Base-by-base conservation (phyloP, 2,329 filamentous ascomycete genomes). In the Aspergillus sp. region DNA sequence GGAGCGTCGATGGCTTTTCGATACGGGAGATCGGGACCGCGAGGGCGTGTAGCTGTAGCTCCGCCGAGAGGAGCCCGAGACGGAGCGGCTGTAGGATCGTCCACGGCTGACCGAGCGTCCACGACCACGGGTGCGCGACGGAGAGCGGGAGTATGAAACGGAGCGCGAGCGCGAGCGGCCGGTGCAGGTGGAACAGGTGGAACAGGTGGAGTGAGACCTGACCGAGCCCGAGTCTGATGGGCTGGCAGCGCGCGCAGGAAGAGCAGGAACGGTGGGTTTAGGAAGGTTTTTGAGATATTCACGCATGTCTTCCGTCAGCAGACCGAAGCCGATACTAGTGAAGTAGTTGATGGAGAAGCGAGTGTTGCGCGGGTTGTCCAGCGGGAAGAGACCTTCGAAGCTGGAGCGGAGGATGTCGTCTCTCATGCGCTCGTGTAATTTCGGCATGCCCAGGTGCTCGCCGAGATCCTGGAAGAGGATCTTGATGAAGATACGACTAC, bases 341-440 rank as follows among this genome's bases (percentile, higher is more conserved):
- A 99, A 98, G 83, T 97, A 99, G 78, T 99, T 99, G 87, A 99
- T 96, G 54, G 93, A 91, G 82, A 99, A 99, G 56, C 94, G 88
- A 45, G 93, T 92, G 77, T 97, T 95, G 72, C 91, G 88, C 24
- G 92, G 87, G 70, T 92, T 91, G 74, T 98, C 93, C 61, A 82
- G 89, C 0, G 95, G 95, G 82, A 99, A 98, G 49, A 99, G 80
- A 31, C 94, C 94, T 45, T 89, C 86, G 60, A 97, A 86, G 73
- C 86, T 90, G 53, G 92, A 87, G 61, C 89, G 87, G 45, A 98
- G 81, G 53, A 87, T 84, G 49, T 95, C 90, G 67, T 96, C 92
- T 65, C 84, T 86, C 77, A 97, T 84, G 18, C 90, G 86, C 50
- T 87, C 85, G 67, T 90, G 87, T 55, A 99, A 79, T 70, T 90